Percentiles rank a stretch among this genome's conserved stretches.
phyloP scores from a whole-genome alignment of 108 stramenopile genomes.

The Pseudonitzschia multiseries region DNA sequence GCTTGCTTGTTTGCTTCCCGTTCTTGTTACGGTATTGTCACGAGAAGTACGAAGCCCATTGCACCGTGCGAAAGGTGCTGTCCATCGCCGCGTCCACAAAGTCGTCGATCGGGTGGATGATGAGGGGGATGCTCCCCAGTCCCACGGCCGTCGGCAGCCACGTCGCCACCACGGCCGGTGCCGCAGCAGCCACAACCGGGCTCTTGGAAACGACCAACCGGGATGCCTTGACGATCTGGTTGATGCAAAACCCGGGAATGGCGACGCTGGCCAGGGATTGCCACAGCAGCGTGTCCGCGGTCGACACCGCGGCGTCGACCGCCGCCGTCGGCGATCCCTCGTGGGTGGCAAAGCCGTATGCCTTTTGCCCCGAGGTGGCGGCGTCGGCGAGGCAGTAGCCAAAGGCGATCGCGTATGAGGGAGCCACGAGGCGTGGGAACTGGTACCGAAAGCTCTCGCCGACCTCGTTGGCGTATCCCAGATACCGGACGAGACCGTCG shows the following conservation, averaged over 20 bases:
- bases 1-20: too few species aligned
- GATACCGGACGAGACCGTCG: conserved; percentile 64
- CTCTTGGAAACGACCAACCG: conserved; percentile 56
- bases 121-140: conserved; percentile 67
- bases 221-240: conserved; percentile 67
- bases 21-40: background rate
- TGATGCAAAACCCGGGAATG: conserved; percentile 78
- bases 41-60: conserved; percentile 14
- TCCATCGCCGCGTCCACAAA: conserved; percentile 67
- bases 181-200: conserved; percentile 35
- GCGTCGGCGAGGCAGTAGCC: conserved; percentile 83
- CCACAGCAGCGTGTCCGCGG: conserved; percentile 68
- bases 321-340: conserved; percentile 24
- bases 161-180: conserved; percentile 50
- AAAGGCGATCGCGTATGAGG: conserved; percentile 76
- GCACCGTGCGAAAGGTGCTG: conserved; percentile 46
- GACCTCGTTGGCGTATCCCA: conserved; percentile 75
- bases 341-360: conserved; percentile 15
- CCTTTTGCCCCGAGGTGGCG: conserved; percentile 52
- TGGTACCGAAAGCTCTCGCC: conserved; percentile 85
- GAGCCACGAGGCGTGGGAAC: conserved; percentile 66
- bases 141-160: conserved; percentile 77
- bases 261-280: conserved; percentile 67
- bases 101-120: conserved; percentile 74
- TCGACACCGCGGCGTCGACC: conserved; percentile 48